Base-by-base conservation (phyloP, 345 rosid genomes). In the Pistacia integerrima region DNA sequence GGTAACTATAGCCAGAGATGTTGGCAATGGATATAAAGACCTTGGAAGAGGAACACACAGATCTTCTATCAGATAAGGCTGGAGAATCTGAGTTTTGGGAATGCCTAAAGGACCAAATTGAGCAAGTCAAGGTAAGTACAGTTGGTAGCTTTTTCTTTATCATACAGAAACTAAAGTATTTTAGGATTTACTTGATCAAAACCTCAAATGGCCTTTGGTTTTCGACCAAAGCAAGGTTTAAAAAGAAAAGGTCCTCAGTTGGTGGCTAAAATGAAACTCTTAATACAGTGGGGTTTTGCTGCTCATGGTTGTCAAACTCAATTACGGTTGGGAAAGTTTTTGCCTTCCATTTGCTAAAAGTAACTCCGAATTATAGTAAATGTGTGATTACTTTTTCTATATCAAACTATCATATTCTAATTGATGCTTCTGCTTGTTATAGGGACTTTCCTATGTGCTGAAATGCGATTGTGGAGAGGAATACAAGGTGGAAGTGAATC, bases 391-490 rank as follows among this genome's bases (percentile, higher is more conserved):
- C n/a, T n/a, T n/a, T n/a, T n/a, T n/a, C n/a, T n/a, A n/a, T n/a
- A n/a, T n/a, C n/a, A n/a, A n/a, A n/a, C n/a, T n/a, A n/a, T n/a
- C n/a, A 25, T 60, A 13, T 55, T 55, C 64, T 28, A 38, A 76
- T 14, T 72, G 33, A 67, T 80, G 44, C 57, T 48, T 44, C 22
- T 76, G 74, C 80, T 62, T 70, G 65, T 74, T 60, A 55, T 87
- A 90, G 94, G 94, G 87, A 64, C 83, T 88, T 77, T 86, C 92
- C 65, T 83, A 81, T 69, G 76, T 75, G 67, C 72, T 88, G 67
- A 87, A 86, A 79, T 91, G 93, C 67, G 71, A 67, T 12, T 90
- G 94, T 71, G 92, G 90, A 76, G 69, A 81, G 70, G 89, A 87
- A 76, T 91, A 86, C 89, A 81, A 51, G 80, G 87, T 90, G 58